A percentile compares a stretch with the other conserved stretches of the same genome.
phyloP scores from a whole-genome alignment of 352 stramenopile genomes.

The Blastocystis sp. region DNA sequence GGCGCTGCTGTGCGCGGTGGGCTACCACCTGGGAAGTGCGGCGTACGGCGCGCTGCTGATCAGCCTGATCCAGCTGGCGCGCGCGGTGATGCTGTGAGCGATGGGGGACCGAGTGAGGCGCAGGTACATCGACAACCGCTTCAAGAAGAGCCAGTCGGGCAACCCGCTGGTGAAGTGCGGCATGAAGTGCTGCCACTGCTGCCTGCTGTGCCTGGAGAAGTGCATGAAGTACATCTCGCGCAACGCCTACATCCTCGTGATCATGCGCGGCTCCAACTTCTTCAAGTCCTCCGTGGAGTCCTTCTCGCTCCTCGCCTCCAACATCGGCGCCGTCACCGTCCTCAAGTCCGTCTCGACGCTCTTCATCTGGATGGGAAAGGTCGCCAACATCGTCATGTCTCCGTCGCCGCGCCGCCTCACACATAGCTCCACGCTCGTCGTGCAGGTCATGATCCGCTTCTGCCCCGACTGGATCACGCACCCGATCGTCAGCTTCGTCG shows the following conservation, averaged over 20 bases:
- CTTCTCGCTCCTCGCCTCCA: slow-evolving; percentile 84
- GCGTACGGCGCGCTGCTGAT: slow-evolving; percentile 92
- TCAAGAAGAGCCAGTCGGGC: slow-evolving; percentile 80
- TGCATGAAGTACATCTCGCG: slow-evolving; percentile 93
- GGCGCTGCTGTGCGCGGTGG: slow-evolving; percentile 80
- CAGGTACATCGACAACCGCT: slow-evolving; percentile 79
- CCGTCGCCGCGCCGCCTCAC: slow-evolving; percentile 73
- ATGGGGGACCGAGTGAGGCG: slow-evolving; percentile 81
- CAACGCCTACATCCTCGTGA: slow-evolving; percentile 87
- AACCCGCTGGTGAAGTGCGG: slow-evolving; percentile 82
- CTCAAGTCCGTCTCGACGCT: slow-evolving; percentile 86
- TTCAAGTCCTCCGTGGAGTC: slow-evolving; percentile 84
- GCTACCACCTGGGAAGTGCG: slow-evolving; percentile 90
- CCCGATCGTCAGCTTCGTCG: slow-evolving; percentile 23
- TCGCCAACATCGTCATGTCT: slow-evolving; percentile 73
- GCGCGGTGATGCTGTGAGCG: slow-evolving; percentile 75
- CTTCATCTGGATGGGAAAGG: slow-evolving; percentile 89
- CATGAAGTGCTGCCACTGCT: slow-evolving; percentile 74
- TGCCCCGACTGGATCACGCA: slow-evolving; percentile 22
- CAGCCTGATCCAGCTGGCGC: slow-evolving; percentile 89
- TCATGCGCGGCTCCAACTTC: slow-evolving; percentile 80
- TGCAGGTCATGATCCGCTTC: slow-evolving; percentile 72
- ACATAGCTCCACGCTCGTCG: slow-evolving; percentile 72
- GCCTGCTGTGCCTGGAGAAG: slow-evolving; percentile 85
- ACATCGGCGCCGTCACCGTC: slow-evolving; percentile 82